These are phyloP conservation scores for Apiospora phragmitis DNA, from an alignment of 2,329 filamentous ascomycete species.

Conservation along the genomic window DNA sequence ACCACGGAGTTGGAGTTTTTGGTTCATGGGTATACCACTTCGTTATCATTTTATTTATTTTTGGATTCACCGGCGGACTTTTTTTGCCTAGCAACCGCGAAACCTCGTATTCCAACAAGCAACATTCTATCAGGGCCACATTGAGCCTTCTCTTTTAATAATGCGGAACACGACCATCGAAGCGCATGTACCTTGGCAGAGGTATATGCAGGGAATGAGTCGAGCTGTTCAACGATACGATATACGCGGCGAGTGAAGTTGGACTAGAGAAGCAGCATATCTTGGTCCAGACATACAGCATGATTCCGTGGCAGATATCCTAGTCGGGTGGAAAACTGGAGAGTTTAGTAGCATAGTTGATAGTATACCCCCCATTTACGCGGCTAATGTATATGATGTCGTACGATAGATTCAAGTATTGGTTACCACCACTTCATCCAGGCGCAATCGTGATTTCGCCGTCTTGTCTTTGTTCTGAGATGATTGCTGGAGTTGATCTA, in stretches of 20 bases:
- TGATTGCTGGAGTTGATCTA: neutral
- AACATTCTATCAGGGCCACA: neutral
- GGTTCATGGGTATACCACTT: constrained; percentile 31
- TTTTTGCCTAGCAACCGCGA: neutral
- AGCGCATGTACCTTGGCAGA: neutral
- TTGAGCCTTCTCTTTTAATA: neutral
- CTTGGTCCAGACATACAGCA: constrained; percentile 21
- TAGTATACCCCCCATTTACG: constrained; percentile 33
- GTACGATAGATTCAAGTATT: constrained; percentile 29
- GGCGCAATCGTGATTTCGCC: neutral
- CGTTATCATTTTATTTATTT: constrained; percentile 22
- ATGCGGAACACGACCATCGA: neutral
- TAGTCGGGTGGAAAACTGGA: neutral
- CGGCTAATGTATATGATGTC: constrained; percentile 36
- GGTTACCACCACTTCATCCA: constrained; percentile 14
- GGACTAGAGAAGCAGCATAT: constrained; percentile 16
- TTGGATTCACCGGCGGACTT: constrained; percentile 22
- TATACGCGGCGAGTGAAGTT: constrained; percentile 20
- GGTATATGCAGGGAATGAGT: neutral
- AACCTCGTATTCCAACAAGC: neutral
- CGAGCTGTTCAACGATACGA: constrained; percentile 16
- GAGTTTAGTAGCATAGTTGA: constrained; percentile 22
- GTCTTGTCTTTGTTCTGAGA: neutral
- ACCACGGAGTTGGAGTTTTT: constrained; percentile 33
- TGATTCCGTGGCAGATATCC: neutral